Conservation (phyloP, 2,329 filamentous ascomycete genomes). For the Colletotrichum agaves region DNA sequence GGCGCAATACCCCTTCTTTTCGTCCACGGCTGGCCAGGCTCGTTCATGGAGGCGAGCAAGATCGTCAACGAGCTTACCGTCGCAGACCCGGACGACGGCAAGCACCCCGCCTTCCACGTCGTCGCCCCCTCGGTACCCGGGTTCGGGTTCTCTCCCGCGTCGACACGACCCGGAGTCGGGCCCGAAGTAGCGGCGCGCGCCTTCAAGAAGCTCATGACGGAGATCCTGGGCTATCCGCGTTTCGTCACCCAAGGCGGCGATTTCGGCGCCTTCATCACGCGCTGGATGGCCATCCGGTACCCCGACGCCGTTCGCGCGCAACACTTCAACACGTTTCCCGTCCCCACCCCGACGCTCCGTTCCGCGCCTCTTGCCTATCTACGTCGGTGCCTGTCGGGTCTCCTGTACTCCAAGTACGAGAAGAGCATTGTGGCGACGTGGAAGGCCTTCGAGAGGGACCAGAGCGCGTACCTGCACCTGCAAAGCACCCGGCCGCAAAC, state of each 20-base stretch:
- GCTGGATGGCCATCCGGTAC: constrained; percentile 32
- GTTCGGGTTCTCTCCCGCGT: constrained; percentile 54
- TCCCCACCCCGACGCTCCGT: constrained; percentile 6
- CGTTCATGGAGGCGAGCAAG: constrained; percentile 50
- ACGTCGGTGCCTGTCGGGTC: constrained; percentile 5
- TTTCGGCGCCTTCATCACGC: constrained; percentile 41
- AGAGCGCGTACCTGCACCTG: constrained; percentile 1
- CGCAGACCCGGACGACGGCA: constrained; percentile 41
- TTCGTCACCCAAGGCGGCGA: constrained; percentile 49
- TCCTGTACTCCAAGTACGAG: constrained; percentile 21
- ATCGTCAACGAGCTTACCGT: constrained; percentile 46
- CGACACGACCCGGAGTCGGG: constrained; percentile 46
- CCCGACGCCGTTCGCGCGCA: constrained; percentile 16
- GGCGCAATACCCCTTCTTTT: constrained; percentile 54
- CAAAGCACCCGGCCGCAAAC: constrained; percentile 19
- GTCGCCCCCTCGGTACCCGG: constrained; percentile 57
- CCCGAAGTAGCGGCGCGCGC: constrained; percentile 44
- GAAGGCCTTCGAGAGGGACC: neutral
- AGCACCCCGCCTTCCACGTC: constrained; percentile 55
- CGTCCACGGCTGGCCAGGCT: constrained; percentile 56
- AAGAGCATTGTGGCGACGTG: constrained; percentile 3
- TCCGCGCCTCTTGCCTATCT: constrained; percentile 1
- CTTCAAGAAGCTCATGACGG: constrained; percentile 51
- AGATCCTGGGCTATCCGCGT: constrained; percentile 49
- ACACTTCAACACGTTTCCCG: constrained; percentile 34